Evolutionary conservation across 306 rosid genomes (phyloP).

Genomic region (Geum urbanum): DNA sequence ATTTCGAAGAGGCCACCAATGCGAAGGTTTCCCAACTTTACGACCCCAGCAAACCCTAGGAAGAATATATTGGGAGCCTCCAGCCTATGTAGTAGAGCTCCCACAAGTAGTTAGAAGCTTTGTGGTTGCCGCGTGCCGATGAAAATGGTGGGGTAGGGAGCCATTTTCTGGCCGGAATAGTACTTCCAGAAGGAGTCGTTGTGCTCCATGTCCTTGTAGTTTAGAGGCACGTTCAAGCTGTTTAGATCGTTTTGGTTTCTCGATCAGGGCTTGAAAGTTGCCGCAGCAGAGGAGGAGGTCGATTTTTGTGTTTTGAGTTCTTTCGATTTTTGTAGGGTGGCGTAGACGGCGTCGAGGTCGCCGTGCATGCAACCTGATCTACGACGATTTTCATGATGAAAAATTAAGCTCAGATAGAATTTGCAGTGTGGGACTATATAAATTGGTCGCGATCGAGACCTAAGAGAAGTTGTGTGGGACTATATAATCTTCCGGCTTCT

Average conservation of each 20-base stretch:
- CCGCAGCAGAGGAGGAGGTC: slow-evolving; percentile 95
- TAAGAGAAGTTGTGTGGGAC: too few relatives aligned
- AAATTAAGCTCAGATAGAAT: too few relatives aligned
- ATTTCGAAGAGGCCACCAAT: slow-evolving; percentile 92
- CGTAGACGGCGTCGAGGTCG: slow-evolving; percentile 80
- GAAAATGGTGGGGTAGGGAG: slow-evolving; percentile 86
- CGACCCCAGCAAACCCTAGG: slow-evolving; percentile 81
- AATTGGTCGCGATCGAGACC: too few relatives aligned
- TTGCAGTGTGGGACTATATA: too few relatives aligned
- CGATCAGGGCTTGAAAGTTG: slow-evolving; percentile 89
- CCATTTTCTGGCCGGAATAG: slow-evolving; percentile 69
- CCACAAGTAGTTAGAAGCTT: slow-evolving; percentile 90
- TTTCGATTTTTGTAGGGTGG: slow-evolving; percentile 59
- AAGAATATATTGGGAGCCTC: slow-evolving; percentile 87
- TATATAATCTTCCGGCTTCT: too few relatives aligned
- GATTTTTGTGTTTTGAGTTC: slow-evolving; percentile 50
- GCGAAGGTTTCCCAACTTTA: slow-evolving; percentile 82
- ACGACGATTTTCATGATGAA: slow-evolving; percentile 68
- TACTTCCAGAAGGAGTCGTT: slow-evolving; percentile 93
- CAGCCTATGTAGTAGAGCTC: slow-evolving; percentile 93
- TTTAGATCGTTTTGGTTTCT: slow-evolving; percentile 69
- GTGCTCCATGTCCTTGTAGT: slow-evolving; percentile 55
- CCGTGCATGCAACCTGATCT: slow-evolving; percentile 97
- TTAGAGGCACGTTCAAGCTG: slow-evolving; percentile 57
- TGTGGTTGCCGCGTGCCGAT: slow-evolving; percentile 92